Base-by-base conservation (phyloP, 129 eudicot genomes). In the Ambrosia artemisiifolia region DNA sequence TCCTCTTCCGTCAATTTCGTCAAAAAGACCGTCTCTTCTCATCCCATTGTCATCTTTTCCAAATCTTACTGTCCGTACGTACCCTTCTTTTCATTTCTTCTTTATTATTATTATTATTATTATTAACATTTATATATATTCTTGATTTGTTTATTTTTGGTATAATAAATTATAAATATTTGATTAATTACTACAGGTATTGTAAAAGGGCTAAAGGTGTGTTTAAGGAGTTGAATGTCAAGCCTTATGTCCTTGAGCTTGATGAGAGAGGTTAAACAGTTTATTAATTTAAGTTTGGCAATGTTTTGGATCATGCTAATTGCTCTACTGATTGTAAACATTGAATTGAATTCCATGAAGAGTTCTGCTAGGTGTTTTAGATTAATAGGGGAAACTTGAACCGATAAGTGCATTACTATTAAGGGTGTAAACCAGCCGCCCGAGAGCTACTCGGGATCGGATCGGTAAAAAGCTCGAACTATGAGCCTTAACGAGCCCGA, bases 21-120 rank as follows among this genome's bases (percentile, higher is more conserved):
- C 46, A 90, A 95, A 89, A 88, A 90, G 78, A 90, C 99, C 11
- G 69, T 90, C 33, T 83, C 93, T 18, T 86, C 99, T 69, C 96
- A 95, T 47, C 46, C 95, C 49, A 81, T 90, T 16, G 99, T 95
- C 84, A 86, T 95, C 79, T 95, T 95, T 94, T 95, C 99, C 90
- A 95, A 95, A 79, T 95, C 99, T 61, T 95, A 95, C 83, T 95
- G 99, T 91, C 96, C 91, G 99, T 95, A 85, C 14, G 85, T 8
- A 70, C 65, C 70, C 63, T 48, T 68, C 34, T 5, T 24, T 49
- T 78, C 40, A 34, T 14, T n/a, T n/a, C n/a, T n/a, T 30, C 14
- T 3, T 28, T 62, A 44, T 8, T 46, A 47, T 35, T 53, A 38
- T 43, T n/a, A 24, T 35, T 35, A 35, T 35, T 35, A 35, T 35